Evolutionary conservation across 352 stramenopile genomes (phyloP).

Genomic region (Pythium apleroticum): DNA sequence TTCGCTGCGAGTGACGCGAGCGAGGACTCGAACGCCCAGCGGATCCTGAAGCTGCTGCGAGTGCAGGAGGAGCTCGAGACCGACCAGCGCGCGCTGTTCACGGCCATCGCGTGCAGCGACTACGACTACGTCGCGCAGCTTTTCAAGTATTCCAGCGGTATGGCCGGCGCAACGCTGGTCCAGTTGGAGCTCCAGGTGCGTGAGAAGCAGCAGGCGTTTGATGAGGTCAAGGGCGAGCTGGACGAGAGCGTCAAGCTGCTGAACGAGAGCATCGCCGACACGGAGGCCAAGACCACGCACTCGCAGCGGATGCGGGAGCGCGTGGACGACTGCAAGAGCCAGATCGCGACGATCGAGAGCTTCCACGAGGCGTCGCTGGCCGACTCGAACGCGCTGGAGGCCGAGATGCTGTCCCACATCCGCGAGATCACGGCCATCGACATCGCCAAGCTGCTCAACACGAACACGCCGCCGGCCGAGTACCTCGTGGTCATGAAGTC

Average conservation of each 20-base stretch:
- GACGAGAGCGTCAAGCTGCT: slow-evolving; percentile 48
- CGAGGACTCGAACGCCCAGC: background rate
- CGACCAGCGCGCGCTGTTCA: slow-evolving; percentile 57
- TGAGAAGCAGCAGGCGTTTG: slow-evolving; percentile 25
- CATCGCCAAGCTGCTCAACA: slow-evolving; percentile 66
- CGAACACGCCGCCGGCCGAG: slow-evolving; percentile 45
- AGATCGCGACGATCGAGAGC: slow-evolving; percentile 50
- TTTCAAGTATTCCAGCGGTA: slow-evolving; percentile 40
- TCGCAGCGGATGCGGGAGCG: slow-evolving; percentile 45
- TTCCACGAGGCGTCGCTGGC: slow-evolving; percentile 48
- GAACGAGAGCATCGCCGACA: slow-evolving; percentile 75
- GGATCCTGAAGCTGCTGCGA: slow-evolving; percentile 45
- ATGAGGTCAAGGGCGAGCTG: slow-evolving; percentile 28
- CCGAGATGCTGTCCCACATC: slow-evolving; percentile 59
- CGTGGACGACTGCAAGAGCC: slow-evolving; percentile 53
- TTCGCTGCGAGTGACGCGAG: slow-evolving; percentile 18
- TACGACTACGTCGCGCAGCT: slow-evolving; percentile 53
- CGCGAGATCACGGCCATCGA: slow-evolving; percentile 71
- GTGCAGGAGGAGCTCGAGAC: slow-evolving; percentile 45
- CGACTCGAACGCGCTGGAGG: slow-evolving; percentile 56
- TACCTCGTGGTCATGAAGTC: slow-evolving; percentile 70
- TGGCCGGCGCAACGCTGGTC: background rate
- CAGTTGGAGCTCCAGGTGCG: slow-evolving; percentile 20
- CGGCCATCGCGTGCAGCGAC: slow-evolving; percentile 68
- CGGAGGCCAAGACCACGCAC: slow-evolving; percentile 56